Conservation (phyloP, 2,329 filamentous ascomycete species). For the Metarhizium guizhouense region DNA sequence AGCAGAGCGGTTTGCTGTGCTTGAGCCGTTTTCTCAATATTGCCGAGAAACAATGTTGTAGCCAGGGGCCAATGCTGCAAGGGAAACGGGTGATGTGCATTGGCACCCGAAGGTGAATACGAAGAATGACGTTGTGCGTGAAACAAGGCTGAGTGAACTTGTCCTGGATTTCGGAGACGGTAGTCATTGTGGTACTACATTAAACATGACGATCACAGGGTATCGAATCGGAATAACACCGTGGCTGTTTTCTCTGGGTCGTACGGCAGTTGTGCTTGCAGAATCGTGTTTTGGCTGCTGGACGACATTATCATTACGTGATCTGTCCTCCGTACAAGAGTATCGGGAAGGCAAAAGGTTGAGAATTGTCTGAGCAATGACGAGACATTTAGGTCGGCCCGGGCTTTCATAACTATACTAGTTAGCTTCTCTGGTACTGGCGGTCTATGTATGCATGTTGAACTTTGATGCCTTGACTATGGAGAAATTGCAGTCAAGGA, state of each 20-base stretch:
- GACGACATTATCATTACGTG: neutral
- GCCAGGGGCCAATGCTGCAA: neutral
- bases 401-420: too few species aligned
- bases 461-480: too few species aligned
- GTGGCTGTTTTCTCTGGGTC: neutral
- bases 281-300: neutral
- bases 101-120: neutral
- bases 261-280: neutral
- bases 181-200: neutral
- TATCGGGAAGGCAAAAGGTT: too few species aligned
- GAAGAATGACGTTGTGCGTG: conserved; percentile 5
- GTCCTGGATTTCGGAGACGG: neutral
- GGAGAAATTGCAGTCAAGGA: too few species aligned
- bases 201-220: neutral
- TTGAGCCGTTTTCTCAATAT: neutral
- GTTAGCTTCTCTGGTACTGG: too few species aligned
- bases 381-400: too few species aligned
- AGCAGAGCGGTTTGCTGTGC: neutral
- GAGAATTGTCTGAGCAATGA: too few species aligned
- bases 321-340: too few species aligned
- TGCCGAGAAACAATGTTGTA: neutral
- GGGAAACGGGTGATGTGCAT: neutral
- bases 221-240: neutral
- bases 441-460: too few species aligned
- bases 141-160: neutral